These are phyloP conservation scores for Cryptosporidium muris DNA, from an alignment of 169 alveolate species.

Conservation along the genomic window DNA sequence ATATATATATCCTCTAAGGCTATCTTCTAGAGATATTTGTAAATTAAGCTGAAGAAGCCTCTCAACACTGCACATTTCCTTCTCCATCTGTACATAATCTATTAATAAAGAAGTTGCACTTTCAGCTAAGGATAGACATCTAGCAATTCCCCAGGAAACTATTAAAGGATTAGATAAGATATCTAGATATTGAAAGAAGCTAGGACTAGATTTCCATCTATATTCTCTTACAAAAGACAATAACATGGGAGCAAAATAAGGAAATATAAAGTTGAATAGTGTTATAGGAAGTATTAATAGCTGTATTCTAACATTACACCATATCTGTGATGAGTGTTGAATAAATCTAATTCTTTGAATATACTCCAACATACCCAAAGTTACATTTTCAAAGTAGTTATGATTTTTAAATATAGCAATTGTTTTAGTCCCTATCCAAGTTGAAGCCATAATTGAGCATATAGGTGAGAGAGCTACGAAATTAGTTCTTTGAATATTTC, in stretches of 20 bases:
- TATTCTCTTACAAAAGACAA: background rate
- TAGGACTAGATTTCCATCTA: background rate
- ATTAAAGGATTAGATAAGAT: conserved; percentile 42
- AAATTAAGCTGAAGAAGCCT: conserved; percentile 17
- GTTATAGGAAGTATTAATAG: conserved; percentile 61
- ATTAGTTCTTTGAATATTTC: conserved; percentile 54
- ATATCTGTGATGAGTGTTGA: conserved; percentile 46
- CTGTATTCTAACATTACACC: conserved; percentile 66
- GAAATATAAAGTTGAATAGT: conserved; percentile 22
- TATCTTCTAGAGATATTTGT: conserved; percentile 4
- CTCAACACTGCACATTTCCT: conserved; percentile 66
- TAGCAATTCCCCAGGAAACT: conserved; percentile 66
- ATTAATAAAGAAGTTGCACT: conserved; percentile 52
- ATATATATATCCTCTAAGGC: conserved; percentile 1
- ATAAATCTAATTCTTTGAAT: conserved; percentile 61
- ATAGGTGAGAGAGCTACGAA: conserved; percentile 64
- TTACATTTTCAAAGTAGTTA: conserved; percentile 30
- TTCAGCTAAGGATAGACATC: conserved; percentile 62
- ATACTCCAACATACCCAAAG: conserved; percentile 31
- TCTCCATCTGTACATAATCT: conserved; percentile 50
- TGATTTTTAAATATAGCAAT: conserved; percentile 31
- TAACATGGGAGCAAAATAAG: conserved; percentile 27
- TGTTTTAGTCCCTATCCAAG: conserved; percentile 53
- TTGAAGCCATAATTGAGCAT: conserved; percentile 69
- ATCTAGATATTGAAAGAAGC: background rate